Conservation (phyloP, 768 basidiomycete genomes). For the Hypholoma sublateritium region DNA sequence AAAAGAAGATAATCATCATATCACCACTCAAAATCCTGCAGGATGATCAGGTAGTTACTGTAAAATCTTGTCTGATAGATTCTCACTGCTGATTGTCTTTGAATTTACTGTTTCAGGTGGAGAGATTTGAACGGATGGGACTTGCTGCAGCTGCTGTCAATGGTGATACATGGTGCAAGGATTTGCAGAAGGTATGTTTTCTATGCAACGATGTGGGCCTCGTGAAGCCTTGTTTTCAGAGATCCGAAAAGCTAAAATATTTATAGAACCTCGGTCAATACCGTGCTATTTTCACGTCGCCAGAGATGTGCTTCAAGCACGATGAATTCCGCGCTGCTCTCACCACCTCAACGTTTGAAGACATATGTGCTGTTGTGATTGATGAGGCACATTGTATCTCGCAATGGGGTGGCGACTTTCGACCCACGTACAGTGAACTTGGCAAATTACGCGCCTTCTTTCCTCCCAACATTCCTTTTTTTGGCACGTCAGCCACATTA, state of each 20-base stretch:
- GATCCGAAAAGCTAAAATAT: slow-evolving; percentile 15
- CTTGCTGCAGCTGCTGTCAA: slow-evolving; percentile 7
- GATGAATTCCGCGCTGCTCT: slow-evolving; percentile 25
- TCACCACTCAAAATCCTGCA: slow-evolving; percentile 31
- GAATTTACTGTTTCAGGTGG: not conserved
- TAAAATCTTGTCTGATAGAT: not conserved
- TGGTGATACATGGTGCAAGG: slow-evolving; percentile 5
- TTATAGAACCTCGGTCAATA: slow-evolving; percentile 19
- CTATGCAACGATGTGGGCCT: not conserved
- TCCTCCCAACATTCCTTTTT: slow-evolving; percentile 1
- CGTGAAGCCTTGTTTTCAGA: not conserved
- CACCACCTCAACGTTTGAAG: slow-evolving; percentile 14
- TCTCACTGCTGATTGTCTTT: no score
- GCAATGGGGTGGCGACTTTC: slow-evolving; percentile 6
- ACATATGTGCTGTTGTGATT: slow-evolving; percentile 27
- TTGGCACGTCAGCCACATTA: slow-evolving; percentile 34
- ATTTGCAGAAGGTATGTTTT: not conserved
- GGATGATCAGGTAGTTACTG: slow-evolving; percentile 18
- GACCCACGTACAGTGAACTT: slow-evolving; percentile 1
- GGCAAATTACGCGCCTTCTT: slow-evolving; percentile 1
- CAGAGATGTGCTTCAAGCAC: slow-evolving; percentile 39
- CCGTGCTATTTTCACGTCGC: slow-evolving; percentile 32
- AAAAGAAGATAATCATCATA: slow-evolving; percentile 29
- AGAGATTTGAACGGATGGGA: not conserved
- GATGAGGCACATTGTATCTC: slow-evolving; percentile 39